Conservation (phyloP, 305 asterid species). For the Fraxinus platypoda region DNA sequence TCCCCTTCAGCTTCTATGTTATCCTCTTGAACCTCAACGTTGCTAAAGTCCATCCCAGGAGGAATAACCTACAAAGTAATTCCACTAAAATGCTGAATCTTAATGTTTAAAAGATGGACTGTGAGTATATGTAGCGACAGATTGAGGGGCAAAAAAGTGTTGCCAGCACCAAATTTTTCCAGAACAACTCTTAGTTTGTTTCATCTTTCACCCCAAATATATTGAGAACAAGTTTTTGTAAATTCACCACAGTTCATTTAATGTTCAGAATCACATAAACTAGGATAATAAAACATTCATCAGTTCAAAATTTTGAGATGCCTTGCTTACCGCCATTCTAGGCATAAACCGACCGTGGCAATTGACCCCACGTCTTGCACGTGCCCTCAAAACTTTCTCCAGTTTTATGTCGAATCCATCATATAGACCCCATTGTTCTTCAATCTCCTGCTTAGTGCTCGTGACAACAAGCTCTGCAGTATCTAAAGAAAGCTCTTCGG, state of each 20-base stretch:
- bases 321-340: conserved; percentile 70
- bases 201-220: not conserved
- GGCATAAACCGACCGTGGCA: conserved; percentile 88
- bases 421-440: conserved; percentile 82
- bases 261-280: not conserved
- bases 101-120: not conserved
- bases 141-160: not conserved
- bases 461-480: conserved; percentile 80
- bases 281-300: not conserved
- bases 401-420: conserved; percentile 82
- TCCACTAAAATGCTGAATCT: not conserved
- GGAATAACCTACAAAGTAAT: conserved; percentile 61
- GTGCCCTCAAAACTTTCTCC: conserved; percentile 78
- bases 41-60: conserved; percentile 94
- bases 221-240: not conserved
- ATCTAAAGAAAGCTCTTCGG: conserved; percentile 74
- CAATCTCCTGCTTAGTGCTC: conserved; percentile 86
- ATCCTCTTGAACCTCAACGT: conserved; percentile 69
- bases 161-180: not conserved
- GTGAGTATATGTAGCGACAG: not conserved
- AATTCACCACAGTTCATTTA: not conserved
- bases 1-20: conserved; percentile 61
- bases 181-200: no score
- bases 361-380: conserved; percentile 68
- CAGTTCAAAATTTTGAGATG: conserved; percentile 2